Percentiles rank a stretch among this genome's conserved stretches.
These are phyloP conservation scores for Halophytophthora polymorphica DNA, from an alignment of 352 stramenopile genomes.

Conservation along the genomic window DNA sequence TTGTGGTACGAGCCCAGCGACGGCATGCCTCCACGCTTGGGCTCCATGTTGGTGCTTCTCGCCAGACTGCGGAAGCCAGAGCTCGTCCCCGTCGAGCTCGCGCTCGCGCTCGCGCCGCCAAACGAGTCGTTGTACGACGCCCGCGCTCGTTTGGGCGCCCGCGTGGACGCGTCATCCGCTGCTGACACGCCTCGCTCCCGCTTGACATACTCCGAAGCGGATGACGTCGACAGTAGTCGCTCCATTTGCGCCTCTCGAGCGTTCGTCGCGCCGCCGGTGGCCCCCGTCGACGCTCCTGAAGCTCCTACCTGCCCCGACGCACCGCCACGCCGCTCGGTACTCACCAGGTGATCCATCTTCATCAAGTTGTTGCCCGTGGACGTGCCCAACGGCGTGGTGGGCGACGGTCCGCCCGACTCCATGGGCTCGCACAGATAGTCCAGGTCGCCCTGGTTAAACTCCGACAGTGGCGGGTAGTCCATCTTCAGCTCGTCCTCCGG, in stretches of 20 bases:
- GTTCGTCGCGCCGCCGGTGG: background rate
- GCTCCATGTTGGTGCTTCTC: conserved; percentile 37
- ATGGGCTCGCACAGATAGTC: conserved; percentile 72
- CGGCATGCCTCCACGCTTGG: conserved; percentile 28
- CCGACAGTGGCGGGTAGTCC: conserved; percentile 58
- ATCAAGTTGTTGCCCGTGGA: conserved; percentile 15
- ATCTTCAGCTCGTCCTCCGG: conserved; percentile 74
- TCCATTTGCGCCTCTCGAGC: conserved; percentile 43
- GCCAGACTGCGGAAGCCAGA: conserved; percentile 34
- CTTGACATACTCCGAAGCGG: conserved; percentile 32
- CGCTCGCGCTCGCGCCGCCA: conserved; percentile 9
- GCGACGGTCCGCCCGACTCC: conserved; percentile 37
- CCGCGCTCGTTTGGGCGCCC: conserved; percentile 12
- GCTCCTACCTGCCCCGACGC: background rate
- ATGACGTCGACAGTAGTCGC: conserved; percentile 22
- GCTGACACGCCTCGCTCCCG: conserved; percentile 18
- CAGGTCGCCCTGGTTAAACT: conserved; percentile 72
- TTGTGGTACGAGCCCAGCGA: conserved; percentile 17
- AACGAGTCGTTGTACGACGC: conserved; percentile 14
- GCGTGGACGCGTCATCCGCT: conserved; percentile 6
- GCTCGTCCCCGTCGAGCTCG: background rate
- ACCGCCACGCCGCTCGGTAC: conserved; percentile 11
- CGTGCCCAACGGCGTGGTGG: conserved; percentile 41
- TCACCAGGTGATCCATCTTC: conserved; percentile 32
- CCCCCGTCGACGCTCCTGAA: background rate